A percentile compares a stretch with the other conserved stretches of the same genome.
Evolutionary conservation across 768 basidiomycete genomes (phyloP).

Genomic region (Russula griseocarnosa): DNA sequence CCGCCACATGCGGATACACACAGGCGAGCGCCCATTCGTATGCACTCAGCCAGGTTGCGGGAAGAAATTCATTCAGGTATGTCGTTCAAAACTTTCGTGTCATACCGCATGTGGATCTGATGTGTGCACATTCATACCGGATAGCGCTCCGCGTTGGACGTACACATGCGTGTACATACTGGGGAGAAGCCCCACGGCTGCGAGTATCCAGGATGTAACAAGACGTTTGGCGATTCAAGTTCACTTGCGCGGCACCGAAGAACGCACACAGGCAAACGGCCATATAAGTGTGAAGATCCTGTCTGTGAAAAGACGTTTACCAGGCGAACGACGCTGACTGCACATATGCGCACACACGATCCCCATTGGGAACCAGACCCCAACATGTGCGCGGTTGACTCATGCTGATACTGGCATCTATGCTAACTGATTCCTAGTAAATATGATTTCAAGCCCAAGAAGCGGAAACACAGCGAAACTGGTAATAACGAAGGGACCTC

Average conservation of each 20-base stretch:
- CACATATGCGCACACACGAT: constrained; percentile 86
- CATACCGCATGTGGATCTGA: constrained; percentile 24
- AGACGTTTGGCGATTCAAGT: constrained; percentile 88
- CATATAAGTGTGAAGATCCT: constrained; percentile 80
- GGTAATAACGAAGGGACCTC: constrained; percentile 34
- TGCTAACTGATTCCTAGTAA: constrained; percentile 43
- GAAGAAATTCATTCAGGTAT: constrained; percentile 89
- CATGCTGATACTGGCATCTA: not conserved
- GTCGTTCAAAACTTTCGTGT: constrained; percentile 21
- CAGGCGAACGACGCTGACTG: constrained; percentile 75
- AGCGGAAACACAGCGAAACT: constrained; percentile 44
- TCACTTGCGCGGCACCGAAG: constrained; percentile 88
- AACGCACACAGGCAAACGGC: constrained; percentile 82
- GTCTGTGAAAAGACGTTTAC: constrained; percentile 87
- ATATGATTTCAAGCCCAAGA: constrained; percentile 77
- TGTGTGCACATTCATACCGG: constrained; percentile 14
- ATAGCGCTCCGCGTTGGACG: constrained; percentile 84
- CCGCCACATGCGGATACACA: constrained; percentile 86
- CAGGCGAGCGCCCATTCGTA: constrained; percentile 81
- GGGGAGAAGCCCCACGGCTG: constrained; percentile 91
- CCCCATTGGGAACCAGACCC: constrained; percentile 83
- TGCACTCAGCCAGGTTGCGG: constrained; percentile 71
- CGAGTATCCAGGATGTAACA: constrained; percentile 82
- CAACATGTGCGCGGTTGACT: constrained; percentile 54
- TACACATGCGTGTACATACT: constrained; percentile 85